Evolutionary conservation across 805 yeast species (phyloP), one percentile per base, ranked within the genome.

Genomic region (Scheffersomyces coipomensis): DNA sequence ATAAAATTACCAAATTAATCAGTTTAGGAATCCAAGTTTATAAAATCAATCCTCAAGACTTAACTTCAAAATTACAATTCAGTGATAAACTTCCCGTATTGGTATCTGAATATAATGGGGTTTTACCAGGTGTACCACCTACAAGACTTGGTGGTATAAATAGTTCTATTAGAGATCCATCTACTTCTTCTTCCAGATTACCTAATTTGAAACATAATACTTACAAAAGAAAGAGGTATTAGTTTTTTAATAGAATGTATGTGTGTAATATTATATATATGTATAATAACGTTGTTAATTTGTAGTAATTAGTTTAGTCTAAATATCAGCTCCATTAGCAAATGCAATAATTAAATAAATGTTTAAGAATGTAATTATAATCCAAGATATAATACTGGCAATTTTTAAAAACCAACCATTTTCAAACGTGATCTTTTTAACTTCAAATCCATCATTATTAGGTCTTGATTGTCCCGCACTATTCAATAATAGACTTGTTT

Each of bases 21-120:
- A 37, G 65, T 40, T 30, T 71, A 35, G 46, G 73, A 43, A 46
- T 73, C 40, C 52, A 56, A 19, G 48, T 60, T 25, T 47, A 60
- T 34, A 52, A 60, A n/a, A 42, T 62, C 2, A 39, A 45, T 4
- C 60, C 62, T 13, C 49, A 47, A 17, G 47, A 44, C 15, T 49
- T 68, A 30, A 45, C 63, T n/a, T 40, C 59, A 19, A 49, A 54
- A 18, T 27, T 27, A 10, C n/a, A 15, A n/a, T 53, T 67, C 37
- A 64, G 70, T 32, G 60, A 65, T 29, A 62, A 61, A 18, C 57
- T 90, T 34, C 95, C 96, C 1, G 82, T 85, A 0, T 71, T 85
- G 40, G 80, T 80, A 55, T 76, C 81, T 18, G 87, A 83, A 47
- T 89, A 87, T 53, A 65, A 76, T 26, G 97, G 97, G 34, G 74